Base-by-base conservation (phyloP, 2,329 filamentous ascomycete genomes). In the Pseudogymnoascus destructans region DNA sequence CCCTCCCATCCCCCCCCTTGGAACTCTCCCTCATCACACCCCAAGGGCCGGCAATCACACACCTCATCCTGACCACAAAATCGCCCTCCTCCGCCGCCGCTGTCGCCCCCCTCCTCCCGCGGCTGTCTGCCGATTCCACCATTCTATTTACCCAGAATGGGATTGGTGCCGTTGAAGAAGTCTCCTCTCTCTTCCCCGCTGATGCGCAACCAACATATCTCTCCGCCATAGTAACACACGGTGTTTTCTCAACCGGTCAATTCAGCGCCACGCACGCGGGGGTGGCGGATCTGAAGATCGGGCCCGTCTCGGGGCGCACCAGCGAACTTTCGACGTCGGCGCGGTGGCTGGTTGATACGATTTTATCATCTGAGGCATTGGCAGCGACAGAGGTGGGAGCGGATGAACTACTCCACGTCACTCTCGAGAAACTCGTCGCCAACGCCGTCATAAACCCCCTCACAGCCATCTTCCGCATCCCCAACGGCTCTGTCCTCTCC, bases 71-170 rank as follows among this genome's bases (percentile, higher is more conserved):
- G 21, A 79, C 87, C 2, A 87, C 85, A 27, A 96, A 95, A 71
- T 81, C 89, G 0, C 73, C 80, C 2, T 73, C 80, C 35, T 87
- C 87, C 0, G 70, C 87, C n/a, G 73, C 77, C 1, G 85, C 87
- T 38, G 71, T 77, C 4, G 75, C 77, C 57, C 68, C 74, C 15
- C 71, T 95, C 11, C 74, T 79, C 5, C 71, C 79, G 1, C 80
- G 95, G 57, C 77, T 84, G 2, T 77, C 82, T 62, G 70, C 73
- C 2, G 70, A 76, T 3, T 88, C 84, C n/a, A 86, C 87, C 0
- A 80, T 96, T n/a, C 77, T 86, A 10, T 87, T 96, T 65, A 73
- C 89, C 21, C 91, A 96, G 65, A 95, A 95, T 65, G 92, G 92
- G 52, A 86, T 96, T 81, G 90, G 87, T 30, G 72, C 79, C 1